A percentile compares a stretch with the other conserved stretches of the same genome.
These are phyloP conservation scores for Colletotrichum tropicale DNA, from an alignment of 2,329 filamentous ascomycete species.

Conservation along the genomic window DNA sequence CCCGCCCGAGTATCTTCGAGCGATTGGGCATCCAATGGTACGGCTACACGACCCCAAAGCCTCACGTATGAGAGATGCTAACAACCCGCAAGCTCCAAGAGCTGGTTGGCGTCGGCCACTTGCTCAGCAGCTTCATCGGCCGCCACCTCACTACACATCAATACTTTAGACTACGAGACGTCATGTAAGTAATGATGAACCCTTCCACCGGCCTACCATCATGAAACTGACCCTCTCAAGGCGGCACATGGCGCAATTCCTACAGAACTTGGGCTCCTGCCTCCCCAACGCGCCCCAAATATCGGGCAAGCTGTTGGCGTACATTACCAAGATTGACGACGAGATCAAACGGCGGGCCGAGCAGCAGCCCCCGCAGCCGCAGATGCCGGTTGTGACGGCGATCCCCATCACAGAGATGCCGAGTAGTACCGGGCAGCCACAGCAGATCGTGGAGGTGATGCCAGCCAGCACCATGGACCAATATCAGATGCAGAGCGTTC, in stretches of 20 bases:
- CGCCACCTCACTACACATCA: slow-evolving; percentile 12
- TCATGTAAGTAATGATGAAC: not conserved
- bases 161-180: slow-evolving; percentile 15
- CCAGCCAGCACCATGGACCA: not conserved
- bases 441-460: not conserved
- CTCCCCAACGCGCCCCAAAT: slow-evolving; percentile 18
- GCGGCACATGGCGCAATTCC: slow-evolving; percentile 17
- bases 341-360: not conserved
- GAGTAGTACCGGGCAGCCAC: not conserved
- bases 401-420: not conserved
- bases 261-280: slow-evolving; percentile 15
- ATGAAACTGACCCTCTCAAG: not conserved
- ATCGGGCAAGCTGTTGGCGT: slow-evolving; percentile 10
- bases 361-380: not conserved
- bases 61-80: not conserved
- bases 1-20: slow-evolving; percentile 18
- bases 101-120: slow-evolving; percentile 19
- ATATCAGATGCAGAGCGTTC: not conserved
- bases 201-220: not conserved
- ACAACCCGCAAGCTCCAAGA: slow-evolving; percentile 14
- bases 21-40: slow-evolving; percentile 22
- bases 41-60: too few relatives aligned
- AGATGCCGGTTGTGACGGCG: not conserved
- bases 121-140: slow-evolving; percentile 22
- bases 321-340: slow-evolving; percentile 20